A percentile compares a stretch with the other conserved stretches of the same genome.
Conservation (phyloP, 768 basidiomycete species). For the Pleurotus ostreatus region DNA sequence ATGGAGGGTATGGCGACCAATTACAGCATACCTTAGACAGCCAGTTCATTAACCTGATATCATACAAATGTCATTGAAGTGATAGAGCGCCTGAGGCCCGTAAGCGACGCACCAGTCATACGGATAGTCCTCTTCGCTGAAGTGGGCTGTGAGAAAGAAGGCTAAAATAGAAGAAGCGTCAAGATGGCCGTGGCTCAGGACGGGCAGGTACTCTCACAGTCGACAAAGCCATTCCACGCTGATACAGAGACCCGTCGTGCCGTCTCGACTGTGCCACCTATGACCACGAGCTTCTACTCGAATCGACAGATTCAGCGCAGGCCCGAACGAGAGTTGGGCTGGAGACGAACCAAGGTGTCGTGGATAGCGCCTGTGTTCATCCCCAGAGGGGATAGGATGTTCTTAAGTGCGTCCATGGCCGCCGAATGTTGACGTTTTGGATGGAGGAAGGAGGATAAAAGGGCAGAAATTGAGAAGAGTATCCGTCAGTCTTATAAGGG, state of each 20-base stretch:
- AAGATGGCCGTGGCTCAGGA: not conserved
- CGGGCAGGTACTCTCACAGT: constrained; percentile 47
- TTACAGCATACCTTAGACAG: constrained; percentile 59
- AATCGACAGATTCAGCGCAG: constrained; percentile 4
- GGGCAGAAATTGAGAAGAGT: constrained; percentile 29
- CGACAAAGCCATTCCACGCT: constrained; percentile 87
- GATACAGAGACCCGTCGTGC: constrained; percentile 77
- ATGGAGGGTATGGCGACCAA: constrained; percentile 9
- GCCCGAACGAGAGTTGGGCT: not conserved
- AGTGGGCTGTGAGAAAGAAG: constrained; percentile 88
- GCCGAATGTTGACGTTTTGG: constrained; percentile 13
- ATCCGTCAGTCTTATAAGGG: constrained; percentile 41
- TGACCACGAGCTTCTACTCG: constrained; percentile 79
- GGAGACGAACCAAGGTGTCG: constrained; percentile 63
- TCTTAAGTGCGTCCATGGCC: constrained; percentile 68
- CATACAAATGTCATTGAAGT: too few relatives aligned
- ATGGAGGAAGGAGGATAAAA: constrained; percentile 18
- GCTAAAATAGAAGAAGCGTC: constrained; percentile 33
- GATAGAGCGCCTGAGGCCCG: too few relatives aligned
- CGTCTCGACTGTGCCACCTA: constrained; percentile 86
- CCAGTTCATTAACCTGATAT: constrained; percentile 84
- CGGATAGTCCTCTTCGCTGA: constrained; percentile 83
- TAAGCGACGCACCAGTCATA: constrained; percentile 64
- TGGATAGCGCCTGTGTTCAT: constrained; percentile 68
- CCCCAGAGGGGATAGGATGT: constrained; percentile 65